Conservation (phyloP, 306 rosid species). For the Sphenostylis stenocarpa region DNA sequence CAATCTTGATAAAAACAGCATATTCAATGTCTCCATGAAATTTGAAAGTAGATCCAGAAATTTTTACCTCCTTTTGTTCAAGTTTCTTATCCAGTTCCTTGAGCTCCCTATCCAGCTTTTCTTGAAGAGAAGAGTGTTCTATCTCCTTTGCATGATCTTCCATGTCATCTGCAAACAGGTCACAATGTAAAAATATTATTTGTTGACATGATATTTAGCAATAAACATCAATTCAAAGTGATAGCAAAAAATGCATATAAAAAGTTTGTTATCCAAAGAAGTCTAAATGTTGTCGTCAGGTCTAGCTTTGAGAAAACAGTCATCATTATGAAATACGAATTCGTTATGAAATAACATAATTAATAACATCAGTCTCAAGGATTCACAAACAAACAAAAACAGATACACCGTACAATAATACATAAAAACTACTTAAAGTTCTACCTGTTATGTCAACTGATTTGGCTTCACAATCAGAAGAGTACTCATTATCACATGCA, state of each 20-base stretch:
- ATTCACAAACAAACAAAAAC: not conserved
- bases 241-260: not conserved
- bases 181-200: not conserved
- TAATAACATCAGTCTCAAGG: not conserved
- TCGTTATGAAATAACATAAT: not conserved
- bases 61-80: conserved; percentile 89
- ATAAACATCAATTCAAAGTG: not conserved
- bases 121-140: conserved; percentile 92
- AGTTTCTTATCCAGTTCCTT: conserved; percentile 90
- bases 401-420: not conserved
- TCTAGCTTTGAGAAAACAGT: conserved; percentile 17
- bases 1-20: not conserved
- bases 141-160: conserved; percentile 80
- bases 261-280: not conserved
- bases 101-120: conserved; percentile 80
- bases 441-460: conserved; percentile 66
- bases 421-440: not conserved
- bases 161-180: conserved; percentile 53
- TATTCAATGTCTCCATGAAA: not conserved
- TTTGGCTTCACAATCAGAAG: conserved; percentile 69
- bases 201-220: not conserved
- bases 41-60: too few species aligned
- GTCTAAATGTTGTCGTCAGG: not conserved
- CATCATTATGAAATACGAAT: not conserved
- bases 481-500: conserved; percentile 56